Evolutionary conservation across 2,329 filamentous ascomycete species (phyloP), one percentile per base, ranked within the genome.

Genomic region (Ophiosphaerella korrae): DNA sequence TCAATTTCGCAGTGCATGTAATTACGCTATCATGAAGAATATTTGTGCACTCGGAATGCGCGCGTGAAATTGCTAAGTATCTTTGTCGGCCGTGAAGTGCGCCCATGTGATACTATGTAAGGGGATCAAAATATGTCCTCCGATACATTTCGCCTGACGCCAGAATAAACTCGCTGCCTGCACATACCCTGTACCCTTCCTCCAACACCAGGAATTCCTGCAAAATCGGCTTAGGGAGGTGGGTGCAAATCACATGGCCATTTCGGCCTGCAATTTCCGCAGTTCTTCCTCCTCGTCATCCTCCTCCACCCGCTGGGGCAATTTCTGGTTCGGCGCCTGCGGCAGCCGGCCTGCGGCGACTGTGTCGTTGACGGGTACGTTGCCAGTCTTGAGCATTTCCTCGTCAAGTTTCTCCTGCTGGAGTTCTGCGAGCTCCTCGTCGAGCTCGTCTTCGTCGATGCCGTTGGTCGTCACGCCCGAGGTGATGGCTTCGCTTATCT

Each of bases 261-360:
- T 97, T 77, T 97, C 93, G 32, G 91, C 92, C 74, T 96, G 92
- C 63, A 99, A 77, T 78, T 94, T 97, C 75, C 88, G 85, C 70
- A 97, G 80, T 78, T 97, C 93, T 67, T 88, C 93, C 75, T 97
- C 93, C 72, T 97, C 94, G 82, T 97, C 93, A 74, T 97, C 92
- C 74, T 96, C 91, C 71, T 89, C 86, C 12, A 63, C 55, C 34
- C 57, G 39, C 45, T 57, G 56, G 5, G 54, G 53, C 16, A 57
- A 43, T 48, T 68, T 92, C 89, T 74, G 85, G 66, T 85, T 88
- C 21, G 86, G 86, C 31, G 86, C 89, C 31, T 85, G 82, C 12
- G 92, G 92, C 80, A 96, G 80, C 66, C 86, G 83, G 68, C 88
- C 85, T 12, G 33, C 42, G 5, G 42, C 42, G 58, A 96, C 83